phyloP scores from a whole-genome alignment of 768 basidiomycete species.

The Naematelia encephala region DNA sequence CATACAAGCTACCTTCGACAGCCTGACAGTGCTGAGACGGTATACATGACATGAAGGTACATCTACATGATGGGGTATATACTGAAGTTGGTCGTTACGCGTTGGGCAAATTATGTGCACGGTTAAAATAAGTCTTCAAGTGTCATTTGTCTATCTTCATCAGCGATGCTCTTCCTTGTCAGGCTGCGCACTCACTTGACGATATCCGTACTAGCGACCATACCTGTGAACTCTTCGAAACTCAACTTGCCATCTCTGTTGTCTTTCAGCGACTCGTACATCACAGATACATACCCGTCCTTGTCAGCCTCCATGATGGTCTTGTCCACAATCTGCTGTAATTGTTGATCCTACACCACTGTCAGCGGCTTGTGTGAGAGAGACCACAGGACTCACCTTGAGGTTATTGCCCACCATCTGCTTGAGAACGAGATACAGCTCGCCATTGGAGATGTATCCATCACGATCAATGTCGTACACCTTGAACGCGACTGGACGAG shows the following conservation, averaged over 20 bases:
- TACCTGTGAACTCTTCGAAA: conserved; percentile 93
- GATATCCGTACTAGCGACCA: conserved; percentile 98
- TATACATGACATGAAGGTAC: not conserved
- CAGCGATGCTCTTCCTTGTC: not conserved
- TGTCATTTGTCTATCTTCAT: conserved; percentile 40
- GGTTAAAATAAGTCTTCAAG: conserved; percentile 44
- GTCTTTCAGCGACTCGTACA: not conserved
- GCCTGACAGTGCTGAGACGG: too few relatives aligned
- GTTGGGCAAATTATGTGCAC: not conserved
- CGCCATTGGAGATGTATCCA: conserved; percentile 96
- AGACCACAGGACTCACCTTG: conserved; percentile 60
- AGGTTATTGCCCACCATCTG: conserved; percentile 99
- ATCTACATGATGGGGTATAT: not conserved
- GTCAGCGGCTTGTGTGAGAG: not conserved
- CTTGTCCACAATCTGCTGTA: conserved; percentile 99
- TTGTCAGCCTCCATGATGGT: conserved; percentile 99
- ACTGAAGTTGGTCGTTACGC: not conserved
- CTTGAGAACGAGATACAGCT: conserved; percentile 95
- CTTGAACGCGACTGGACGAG: conserved; percentile 87
- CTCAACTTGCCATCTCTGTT: conserved; percentile 81
- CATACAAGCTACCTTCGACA: too few relatives aligned
- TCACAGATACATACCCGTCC: conserved; percentile 60
- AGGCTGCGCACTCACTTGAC: conserved; percentile 60
- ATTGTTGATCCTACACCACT: conserved; percentile 75
- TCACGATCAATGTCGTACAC: conserved; percentile 99